These are phyloP conservation scores for Aspergillus oerlinghausenensis DNA, from an alignment of 2,329 filamentous ascomycete genomes.

Conservation along the genomic window DNA sequence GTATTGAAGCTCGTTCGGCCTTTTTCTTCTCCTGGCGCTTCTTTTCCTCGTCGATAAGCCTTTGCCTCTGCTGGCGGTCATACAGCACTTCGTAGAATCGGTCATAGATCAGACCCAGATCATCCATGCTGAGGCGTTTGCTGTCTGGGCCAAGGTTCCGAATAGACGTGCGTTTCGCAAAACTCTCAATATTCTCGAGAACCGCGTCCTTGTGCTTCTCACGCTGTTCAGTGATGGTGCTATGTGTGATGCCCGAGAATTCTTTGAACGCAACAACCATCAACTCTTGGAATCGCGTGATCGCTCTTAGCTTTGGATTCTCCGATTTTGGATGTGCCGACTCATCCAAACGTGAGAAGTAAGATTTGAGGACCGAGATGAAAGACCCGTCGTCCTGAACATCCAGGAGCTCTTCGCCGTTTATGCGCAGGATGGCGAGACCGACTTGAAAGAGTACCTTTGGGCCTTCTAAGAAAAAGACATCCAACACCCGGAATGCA, in stretches of 20 bases:
- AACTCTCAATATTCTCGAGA: slow-evolving; percentile 91
- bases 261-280: slow-evolving; percentile 99
- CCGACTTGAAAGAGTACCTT: slow-evolving; percentile 98
- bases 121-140: slow-evolving; percentile 79
- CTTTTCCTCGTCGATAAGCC: slow-evolving; percentile 70
- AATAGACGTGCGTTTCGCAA: slow-evolving; percentile 94
- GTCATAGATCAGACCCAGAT: slow-evolving; percentile 87
- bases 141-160: slow-evolving; percentile 93
- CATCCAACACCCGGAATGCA: slow-evolving; percentile 91
- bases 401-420: slow-evolving; percentile 91
- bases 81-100: slow-evolving; percentile 90
- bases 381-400: slow-evolving; percentile 93
- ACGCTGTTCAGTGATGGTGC: slow-evolving; percentile 81
- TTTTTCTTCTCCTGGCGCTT: slow-evolving; percentile 61
- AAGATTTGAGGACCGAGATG: slow-evolving; percentile 90
- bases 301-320: slow-evolving; percentile 87
- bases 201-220: slow-evolving; percentile 92
- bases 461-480: slow-evolving; percentile 96
- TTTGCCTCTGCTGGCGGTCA: slow-evolving; percentile 79
- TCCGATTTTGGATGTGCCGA: slow-evolving; percentile 94
- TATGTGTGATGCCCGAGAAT: slow-evolving; percentile 91
- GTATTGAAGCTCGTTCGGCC: slow-evolving; percentile 36
- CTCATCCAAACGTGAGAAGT: slow-evolving; percentile 89
- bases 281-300: slow-evolving; percentile 93
- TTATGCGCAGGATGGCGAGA: slow-evolving; percentile 92